These are phyloP conservation scores for Colletotrichum falcatum DNA, from an alignment of 2,329 filamentous ascomycete species.

Conservation along the genomic window DNA sequence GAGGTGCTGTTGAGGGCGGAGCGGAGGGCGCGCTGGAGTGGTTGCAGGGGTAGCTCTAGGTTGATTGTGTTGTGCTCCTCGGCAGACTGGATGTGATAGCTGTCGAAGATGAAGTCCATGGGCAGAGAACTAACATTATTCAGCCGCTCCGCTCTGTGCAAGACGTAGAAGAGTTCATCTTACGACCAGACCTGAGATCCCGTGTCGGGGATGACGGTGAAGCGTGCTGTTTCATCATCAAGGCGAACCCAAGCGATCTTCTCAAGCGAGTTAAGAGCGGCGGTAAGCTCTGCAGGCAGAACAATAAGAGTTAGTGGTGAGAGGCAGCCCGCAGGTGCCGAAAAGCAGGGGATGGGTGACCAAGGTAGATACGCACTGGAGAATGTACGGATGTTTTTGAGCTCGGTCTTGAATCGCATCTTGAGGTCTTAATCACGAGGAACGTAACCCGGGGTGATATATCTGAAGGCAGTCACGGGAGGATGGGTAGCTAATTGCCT, in stretches of 20 bases:
- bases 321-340: background rate
- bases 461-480: background rate
- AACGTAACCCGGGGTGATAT: background rate
- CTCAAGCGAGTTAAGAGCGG: slow-evolving; percentile 74
- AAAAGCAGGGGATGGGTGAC: background rate
- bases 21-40: slow-evolving; percentile 90
- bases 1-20: slow-evolving; percentile 86
- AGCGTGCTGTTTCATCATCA: slow-evolving; percentile 87
- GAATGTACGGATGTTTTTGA: slow-evolving; percentile 75
- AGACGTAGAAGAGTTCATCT: slow-evolving; percentile 51
- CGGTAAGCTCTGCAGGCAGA: slow-evolving; percentile 67
- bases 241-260: slow-evolving; percentile 93
- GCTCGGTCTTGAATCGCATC: slow-evolving; percentile 75
- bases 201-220: slow-evolving; percentile 94
- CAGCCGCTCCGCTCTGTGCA: slow-evolving; percentile 5
- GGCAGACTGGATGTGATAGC: slow-evolving; percentile 87
- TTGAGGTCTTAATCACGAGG: slow-evolving; percentile 42
- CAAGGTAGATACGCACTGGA: slow-evolving; percentile 61
- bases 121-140: slow-evolving; percentile 61
- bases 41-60: slow-evolving; percentile 90
- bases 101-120: slow-evolving; percentile 88
- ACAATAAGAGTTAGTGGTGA: background rate
- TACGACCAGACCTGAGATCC: slow-evolving; percentile 97
- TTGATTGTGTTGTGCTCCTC: slow-evolving; percentile 91
- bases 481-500: background rate